Conservation (phyloP, 805 yeast species). For the Teunomyces cretensis region DNA sequence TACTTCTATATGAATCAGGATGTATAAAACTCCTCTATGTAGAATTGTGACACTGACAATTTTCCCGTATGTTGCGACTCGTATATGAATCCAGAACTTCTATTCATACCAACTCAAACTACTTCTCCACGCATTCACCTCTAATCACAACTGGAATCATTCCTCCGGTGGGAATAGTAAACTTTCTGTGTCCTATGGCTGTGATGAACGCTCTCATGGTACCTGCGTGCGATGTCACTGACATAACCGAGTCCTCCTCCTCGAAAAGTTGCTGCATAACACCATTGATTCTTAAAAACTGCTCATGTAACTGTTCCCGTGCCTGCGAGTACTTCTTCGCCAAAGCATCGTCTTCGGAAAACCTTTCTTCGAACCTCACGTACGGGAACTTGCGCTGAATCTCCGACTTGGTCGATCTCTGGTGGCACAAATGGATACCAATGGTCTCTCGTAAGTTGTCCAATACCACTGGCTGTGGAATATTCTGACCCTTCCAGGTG, state of each 20-base stretch:
- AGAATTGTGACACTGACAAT: too few species aligned
- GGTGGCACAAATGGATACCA: constrained; percentile 25
- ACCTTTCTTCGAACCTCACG: constrained; percentile 18
- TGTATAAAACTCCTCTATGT: too few species aligned
- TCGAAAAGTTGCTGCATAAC: constrained; percentile 23
- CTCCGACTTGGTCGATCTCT: constrained; percentile 17
- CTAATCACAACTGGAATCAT: constrained; percentile 27
- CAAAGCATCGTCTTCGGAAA: constrained; percentile 20
- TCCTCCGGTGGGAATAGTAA: constrained; percentile 30
- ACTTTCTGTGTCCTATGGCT: constrained; percentile 27
- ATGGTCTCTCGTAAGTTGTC: constrained; percentile 26
- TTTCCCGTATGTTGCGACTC: too few species aligned
- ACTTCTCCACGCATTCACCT: constrained; percentile 11
- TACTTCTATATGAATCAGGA: too few species aligned
- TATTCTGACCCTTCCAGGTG: constrained; percentile 22
- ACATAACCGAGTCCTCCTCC: constrained; percentile 13
- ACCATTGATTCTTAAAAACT: constrained; percentile 19
- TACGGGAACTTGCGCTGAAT: constrained; percentile 15
- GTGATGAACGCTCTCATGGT: constrained; percentile 25
- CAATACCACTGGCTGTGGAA: constrained; percentile 16
- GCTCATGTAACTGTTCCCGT: constrained; percentile 19
- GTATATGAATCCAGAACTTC: too few species aligned
- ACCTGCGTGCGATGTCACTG: constrained; percentile 28
- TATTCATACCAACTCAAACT: too few species aligned
- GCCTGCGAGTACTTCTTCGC: constrained; percentile 5